Base-by-base conservation (phyloP, 495 filamentous ascomycete species). In the Daldinia loculata region DNA sequence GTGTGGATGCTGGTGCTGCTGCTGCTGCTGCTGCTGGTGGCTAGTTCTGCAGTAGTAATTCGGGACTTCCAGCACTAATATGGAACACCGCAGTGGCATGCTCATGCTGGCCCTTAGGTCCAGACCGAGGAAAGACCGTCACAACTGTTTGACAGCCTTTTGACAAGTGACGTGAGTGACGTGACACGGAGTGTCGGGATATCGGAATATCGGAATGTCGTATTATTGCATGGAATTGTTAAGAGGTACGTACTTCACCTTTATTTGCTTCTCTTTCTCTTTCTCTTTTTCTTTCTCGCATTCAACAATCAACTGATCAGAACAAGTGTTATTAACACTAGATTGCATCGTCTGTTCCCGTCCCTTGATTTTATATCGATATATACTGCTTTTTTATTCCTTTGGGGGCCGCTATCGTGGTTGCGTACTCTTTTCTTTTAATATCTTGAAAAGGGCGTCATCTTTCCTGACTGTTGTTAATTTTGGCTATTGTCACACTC, bases 371-470 rank as follows among this genome's bases (percentile, higher is more conserved):
- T 55, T 64, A 60, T 67, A 67, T 34, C 50, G 50, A 38, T 34
- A 61, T 19, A 45, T 51, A 38, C 19, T 56, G 43, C 19, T 12
- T 41, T 39, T 48, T 39, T 34, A 7, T 30, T 50, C 24, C 22
- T 39, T 68, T 68, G 69, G 70, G 65, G 64, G 70, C 64, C 45
- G 4, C 39, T 53, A 14, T 61, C 34, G 60, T 52, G 34, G 41
- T 65, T 63, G 61, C 61, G 39, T 72, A 41, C 9, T 56, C 56
- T 61, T 50, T 66, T 71, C 68, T 71, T 72, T 67, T 68, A 72
- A 72, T 72, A 67, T 68, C 70, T 69, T 69, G 5, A 65, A 57
- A 61, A 39, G 53, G 58, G 65, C 67, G 61, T 61, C 70, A 66
- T 68, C 50, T 71, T 66, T 57, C 27, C 69, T 71, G 53, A 64